phyloP scores from a whole-genome alignment of 2,329 filamentous ascomycete genomes.

The Parasarocladium wereldwijsianum region DNA sequence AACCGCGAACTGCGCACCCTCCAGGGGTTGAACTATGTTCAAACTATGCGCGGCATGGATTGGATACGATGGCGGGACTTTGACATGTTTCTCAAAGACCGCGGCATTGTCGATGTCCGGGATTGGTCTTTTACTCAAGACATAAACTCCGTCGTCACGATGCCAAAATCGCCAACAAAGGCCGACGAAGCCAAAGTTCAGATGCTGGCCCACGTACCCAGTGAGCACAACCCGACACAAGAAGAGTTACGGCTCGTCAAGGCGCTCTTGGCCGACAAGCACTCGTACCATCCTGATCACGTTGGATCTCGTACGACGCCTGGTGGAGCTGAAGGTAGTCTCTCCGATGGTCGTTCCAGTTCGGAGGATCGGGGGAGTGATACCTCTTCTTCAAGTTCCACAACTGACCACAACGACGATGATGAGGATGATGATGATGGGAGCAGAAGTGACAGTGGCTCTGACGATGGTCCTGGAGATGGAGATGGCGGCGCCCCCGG shows the following conservation, averaged over 20 bases:
- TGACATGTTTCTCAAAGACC: slow-evolving; percentile 9
- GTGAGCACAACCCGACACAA: not conserved
- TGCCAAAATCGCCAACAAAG: not conserved
- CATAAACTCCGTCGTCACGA: not conserved
- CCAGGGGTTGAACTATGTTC: slow-evolving; percentile 29
- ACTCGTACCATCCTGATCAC: too few relatives aligned
- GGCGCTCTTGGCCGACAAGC: not conserved
- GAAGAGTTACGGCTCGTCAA: not conserved
- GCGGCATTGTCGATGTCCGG: not conserved
- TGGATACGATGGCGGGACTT: slow-evolving; percentile 27
- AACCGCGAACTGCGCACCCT: slow-evolving; percentile 22
- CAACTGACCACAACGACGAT: too few relatives aligned
- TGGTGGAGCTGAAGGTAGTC: too few relatives aligned
- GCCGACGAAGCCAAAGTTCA: not conserved
- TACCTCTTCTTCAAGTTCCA: too few relatives aligned
- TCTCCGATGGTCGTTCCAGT: too few relatives aligned
- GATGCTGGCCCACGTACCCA: not conserved
- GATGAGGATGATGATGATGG: too few relatives aligned
- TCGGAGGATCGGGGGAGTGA: too few relatives aligned
- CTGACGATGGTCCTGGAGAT: too few relatives aligned
- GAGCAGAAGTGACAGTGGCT: too few relatives aligned
- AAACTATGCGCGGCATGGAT: slow-evolving; percentile 26
- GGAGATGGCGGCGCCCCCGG: too few relatives aligned
- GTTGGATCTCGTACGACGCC: too few relatives aligned
- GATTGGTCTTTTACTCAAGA: not conserved